These are phyloP conservation scores for Euphrasia confusa DNA, from an alignment of 257 asterid species.

Conservation along the genomic window DNA sequence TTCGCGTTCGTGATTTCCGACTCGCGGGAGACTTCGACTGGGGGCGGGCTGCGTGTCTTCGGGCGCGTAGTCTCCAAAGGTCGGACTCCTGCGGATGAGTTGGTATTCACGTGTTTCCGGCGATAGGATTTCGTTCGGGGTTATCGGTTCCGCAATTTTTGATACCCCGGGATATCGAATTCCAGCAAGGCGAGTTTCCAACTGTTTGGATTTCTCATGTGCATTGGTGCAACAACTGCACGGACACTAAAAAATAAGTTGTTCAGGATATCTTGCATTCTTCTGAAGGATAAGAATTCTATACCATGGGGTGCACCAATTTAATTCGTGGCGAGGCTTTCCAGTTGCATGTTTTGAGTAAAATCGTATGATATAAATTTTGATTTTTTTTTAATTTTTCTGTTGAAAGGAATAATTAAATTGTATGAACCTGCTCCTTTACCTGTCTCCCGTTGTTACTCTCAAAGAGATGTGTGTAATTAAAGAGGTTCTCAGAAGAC, in stretches of 20 bases:
- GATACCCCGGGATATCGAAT: too few relatives aligned
- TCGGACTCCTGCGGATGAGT: too few relatives aligned
- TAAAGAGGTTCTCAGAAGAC: too few relatives aligned
- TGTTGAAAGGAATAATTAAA: conserved; percentile 69
- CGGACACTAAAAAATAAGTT: conserved; percentile 86
- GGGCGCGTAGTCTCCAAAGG: too few relatives aligned
- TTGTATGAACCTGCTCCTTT: conserved; percentile 86
- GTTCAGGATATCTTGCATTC: conserved; percentile 89
- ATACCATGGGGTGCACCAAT: not conserved
- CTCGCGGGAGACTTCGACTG: too few relatives aligned
- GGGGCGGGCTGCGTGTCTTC: too few relatives aligned
- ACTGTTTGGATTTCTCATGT: conserved; percentile 76
- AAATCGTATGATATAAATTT: conserved; percentile 6
- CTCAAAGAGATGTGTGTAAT: too few relatives aligned
- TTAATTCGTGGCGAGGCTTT: not conserved
- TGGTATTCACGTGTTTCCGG: too few relatives aligned
- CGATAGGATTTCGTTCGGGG: too few relatives aligned
- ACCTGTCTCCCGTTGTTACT: conserved; percentile 81
- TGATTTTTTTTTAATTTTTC: conserved; percentile 20
- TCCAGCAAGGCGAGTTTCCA: conserved; percentile 97
- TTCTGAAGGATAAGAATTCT: conserved; percentile 65
- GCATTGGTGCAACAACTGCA: conserved; percentile 86
- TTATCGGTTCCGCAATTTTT: too few relatives aligned
- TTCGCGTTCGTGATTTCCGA: too few relatives aligned
- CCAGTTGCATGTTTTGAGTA: not conserved